Base-by-base conservation (phyloP, 2,329 filamentous ascomycete species). In the Emergomyces pasteurianus region DNA sequence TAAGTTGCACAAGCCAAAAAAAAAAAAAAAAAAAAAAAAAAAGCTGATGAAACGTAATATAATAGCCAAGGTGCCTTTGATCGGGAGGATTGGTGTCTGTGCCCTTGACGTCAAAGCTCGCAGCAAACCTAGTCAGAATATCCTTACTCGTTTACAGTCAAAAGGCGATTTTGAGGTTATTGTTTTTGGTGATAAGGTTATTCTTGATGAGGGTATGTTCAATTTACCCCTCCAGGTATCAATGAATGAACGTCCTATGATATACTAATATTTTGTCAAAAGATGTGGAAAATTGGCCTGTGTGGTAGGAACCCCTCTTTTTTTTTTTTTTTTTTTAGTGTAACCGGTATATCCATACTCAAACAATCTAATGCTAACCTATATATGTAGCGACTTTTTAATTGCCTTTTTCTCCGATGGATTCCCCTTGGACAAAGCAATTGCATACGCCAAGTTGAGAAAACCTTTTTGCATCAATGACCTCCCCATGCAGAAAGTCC, bases 331-430 rank as follows among this genome's bases (percentile, higher is more conserved):
- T 6, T 16, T 43, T 5, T 34, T 49, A n/a, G n/a, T n/a, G n/a
- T n/a, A n/a, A n/a, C n/a, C n/a, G n/a, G n/a, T n/a, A n/a, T n/a
- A n/a, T n/a, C n/a, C n/a, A n/a, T n/a, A n/a, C n/a, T n/a, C n/a
- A n/a, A n/a, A n/a, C n/a, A n/a, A n/a, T n/a, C n/a, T n/a, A n/a
- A n/a, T n/a, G n/a, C n/a, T n/a, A n/a, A 31, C 7, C 3, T 31
- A 31, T 31, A 31, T 50, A n/a, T 54, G 18, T 63, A 81, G 80
- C 74, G 94, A 99, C 76, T 99, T 95, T 69, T 78, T 99, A 60
- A 96, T 99, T 69, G 96, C 92, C 2, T 99, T 99, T 77, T 99
- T 97, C 75, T 97, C 92, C 0, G 92, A 96, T 73, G 94, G 94
- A 0, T 99, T 99, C 67, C 94, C 94, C 0, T 78, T 99, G 54